Base-by-base conservation (phyloP, 768 basidiomycete genomes). In the Tylopilus rubrobrunneus region DNA sequence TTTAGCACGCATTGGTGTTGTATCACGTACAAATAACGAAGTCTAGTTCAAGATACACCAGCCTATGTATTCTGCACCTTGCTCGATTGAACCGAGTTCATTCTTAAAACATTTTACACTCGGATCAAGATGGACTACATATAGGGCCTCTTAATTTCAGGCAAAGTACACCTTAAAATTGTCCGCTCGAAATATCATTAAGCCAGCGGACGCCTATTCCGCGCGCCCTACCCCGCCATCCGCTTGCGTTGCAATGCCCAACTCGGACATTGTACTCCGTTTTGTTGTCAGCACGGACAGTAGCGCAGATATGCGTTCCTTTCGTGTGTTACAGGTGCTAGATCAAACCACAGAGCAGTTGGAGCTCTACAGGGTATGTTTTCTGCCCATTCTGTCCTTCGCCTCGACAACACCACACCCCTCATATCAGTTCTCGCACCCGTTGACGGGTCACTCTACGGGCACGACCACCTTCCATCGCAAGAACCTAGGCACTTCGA, bases 391-490 rank as follows among this genome's bases (percentile, higher is more conserved):
- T 12, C n/a, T 9, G 1, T 10, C 17, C 19, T 37, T 31, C 27
- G 23, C 33, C 47, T 40, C n/a, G 40, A 33, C 45, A 8, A 33
- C 51, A n/a, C 31, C 31, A 31, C 50, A 36, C 19, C 19, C 19
- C 19, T 23, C 28, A 27, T 21, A 1, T 3, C 52, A 77, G 75
- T 78, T 78, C 56, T 68, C 70, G 52, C 77, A 78, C 53, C 76
- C 80, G 0, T 61, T 72, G 12, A 78, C 77, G 5, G 77, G 78
- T 31, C 62, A 71, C 33, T 64, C 66, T 36, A 68, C 55, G 17
- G 75, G 77, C 1, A 71, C 70, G 11, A 82, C 81, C 5, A 75
- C 74, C 5, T 79, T 78, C 51, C 72, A 74, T 51, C 75, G 81
- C 48, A 77, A 72, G 57, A 82, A 83, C 59, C 47, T 72, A 11